These are phyloP conservation scores for Xenoacremonium recifei DNA, from an alignment of 2,329 filamentous ascomycete species.

Conservation along the genomic window DNA sequence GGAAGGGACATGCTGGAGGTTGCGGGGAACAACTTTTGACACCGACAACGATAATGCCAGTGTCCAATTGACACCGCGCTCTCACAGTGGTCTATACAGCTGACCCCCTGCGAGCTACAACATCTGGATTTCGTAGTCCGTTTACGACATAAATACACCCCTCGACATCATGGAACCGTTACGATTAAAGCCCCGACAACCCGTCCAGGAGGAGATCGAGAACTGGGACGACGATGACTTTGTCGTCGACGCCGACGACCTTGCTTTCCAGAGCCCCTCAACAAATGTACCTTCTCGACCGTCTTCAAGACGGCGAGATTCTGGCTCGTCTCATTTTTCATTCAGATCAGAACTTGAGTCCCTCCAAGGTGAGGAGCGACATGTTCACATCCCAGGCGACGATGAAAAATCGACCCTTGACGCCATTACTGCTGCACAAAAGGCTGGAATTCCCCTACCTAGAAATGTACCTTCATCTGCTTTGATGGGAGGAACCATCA, in stretches of 20 bases:
- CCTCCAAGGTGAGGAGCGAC: slow-evolving; percentile 76
- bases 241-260: slow-evolving; percentile 65
- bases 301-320: slow-evolving; percentile 62
- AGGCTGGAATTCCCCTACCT: slow-evolving; percentile 88
- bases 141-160: slow-evolving; percentile 6
- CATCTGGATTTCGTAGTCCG: slow-evolving; percentile 10
- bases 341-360: slow-evolving; percentile 81
- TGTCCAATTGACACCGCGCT: slow-evolving; percentile 26
- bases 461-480: slow-evolving; percentile 84
- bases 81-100: slow-evolving; percentile 15
- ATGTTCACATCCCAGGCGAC: slow-evolving; percentile 79
- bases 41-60: slow-evolving; percentile 29
- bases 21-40: slow-evolving; percentile 22
- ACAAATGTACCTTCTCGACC: slow-evolving; percentile 39
- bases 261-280: slow-evolving; percentile 56
- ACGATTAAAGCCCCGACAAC: slow-evolving; percentile 50
- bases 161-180: slow-evolving; percentile 49
- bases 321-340: slow-evolving; percentile 78
- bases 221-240: slow-evolving; percentile 80
- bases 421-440: slow-evolving; percentile 83
- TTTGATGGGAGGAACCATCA: slow-evolving; percentile 88
- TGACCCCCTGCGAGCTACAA: slow-evolving; percentile 10
- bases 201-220: slow-evolving; percentile 64
- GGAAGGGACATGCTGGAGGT: slow-evolving; percentile 21
- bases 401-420: slow-evolving; percentile 82